A percentile compares a stretch with the other conserved stretches of the same genome.
These are phyloP conservation scores for Alternaria brassicicola DNA, from an alignment of 2,329 filamentous ascomycete genomes.

Conservation along the genomic window DNA sequence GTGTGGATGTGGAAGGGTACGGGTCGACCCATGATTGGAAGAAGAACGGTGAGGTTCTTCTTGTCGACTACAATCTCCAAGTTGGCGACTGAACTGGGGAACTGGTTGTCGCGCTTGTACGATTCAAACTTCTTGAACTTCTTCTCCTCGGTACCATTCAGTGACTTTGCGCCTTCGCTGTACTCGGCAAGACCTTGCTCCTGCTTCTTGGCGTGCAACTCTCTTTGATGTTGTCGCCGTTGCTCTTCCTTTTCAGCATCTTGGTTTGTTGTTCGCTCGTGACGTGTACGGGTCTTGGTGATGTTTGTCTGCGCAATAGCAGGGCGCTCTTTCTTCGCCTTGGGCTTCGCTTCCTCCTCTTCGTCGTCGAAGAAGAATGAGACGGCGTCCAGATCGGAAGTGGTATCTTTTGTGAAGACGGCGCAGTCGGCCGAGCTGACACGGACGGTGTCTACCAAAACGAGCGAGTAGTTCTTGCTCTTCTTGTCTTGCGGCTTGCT, in stretches of 20 bases:
- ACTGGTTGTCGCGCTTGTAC: conserved; percentile 96
- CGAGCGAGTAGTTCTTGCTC: conserved; percentile 84
- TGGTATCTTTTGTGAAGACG: conserved; percentile 91
- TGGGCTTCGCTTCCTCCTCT: conserved; percentile 80
- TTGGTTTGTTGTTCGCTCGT: conserved; percentile 83
- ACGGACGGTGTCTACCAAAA: conserved; percentile 91
- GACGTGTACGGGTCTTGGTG: conserved; percentile 88
- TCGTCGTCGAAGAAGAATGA: conserved; percentile 99
- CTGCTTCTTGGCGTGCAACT: conserved; percentile 85
- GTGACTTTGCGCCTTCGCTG: conserved; percentile 79
- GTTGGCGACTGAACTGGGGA: conserved; percentile 81
- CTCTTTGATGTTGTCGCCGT: conserved; percentile 90
- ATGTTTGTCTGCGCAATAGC: conserved; percentile 95
- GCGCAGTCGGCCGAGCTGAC: conserved; percentile 79
- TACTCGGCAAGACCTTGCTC: conserved; percentile 85
- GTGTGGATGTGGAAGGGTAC: conserved; percentile 98
- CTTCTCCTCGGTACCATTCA: conserved; percentile 92
- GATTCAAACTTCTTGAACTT: conserved; percentile 99
- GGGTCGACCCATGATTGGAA: conserved; percentile 96
- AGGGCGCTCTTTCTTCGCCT: conserved; percentile 85
- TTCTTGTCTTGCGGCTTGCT: conserved; percentile 86
- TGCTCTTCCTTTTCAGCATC: conserved; percentile 89
- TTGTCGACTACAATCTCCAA: conserved; percentile 87
- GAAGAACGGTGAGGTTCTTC: conserved; percentile 87
- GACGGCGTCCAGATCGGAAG: conserved; percentile 88